Percentiles rank a stretch among this genome's conserved stretches.
phyloP scores from a whole-genome alignment of 2,329 filamentous ascomycete species.

The Exophiala viscosa region DNA sequence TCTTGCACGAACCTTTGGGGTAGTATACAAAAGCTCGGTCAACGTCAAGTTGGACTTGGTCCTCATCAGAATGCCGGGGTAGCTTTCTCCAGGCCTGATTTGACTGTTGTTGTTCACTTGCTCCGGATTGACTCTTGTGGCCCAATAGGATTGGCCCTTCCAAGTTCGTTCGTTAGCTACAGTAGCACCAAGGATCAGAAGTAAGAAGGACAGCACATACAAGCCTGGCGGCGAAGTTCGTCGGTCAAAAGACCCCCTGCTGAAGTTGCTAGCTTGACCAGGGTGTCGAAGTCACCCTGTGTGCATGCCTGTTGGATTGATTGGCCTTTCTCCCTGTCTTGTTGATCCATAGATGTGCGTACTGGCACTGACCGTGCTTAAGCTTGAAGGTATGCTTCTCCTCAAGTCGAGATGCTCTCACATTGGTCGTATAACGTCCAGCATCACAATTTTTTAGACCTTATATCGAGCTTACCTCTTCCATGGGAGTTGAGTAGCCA shows the following conservation, averaged over 20 bases:
- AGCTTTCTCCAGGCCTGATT: conserved; percentile 57
- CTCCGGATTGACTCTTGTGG: conserved; percentile 28
- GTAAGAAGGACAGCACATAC: conserved; percentile 53
- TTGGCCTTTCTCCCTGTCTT: conserved; percentile 38
- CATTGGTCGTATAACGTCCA: not conserved
- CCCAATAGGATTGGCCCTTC: conserved; percentile 51
- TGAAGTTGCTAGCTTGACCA: conserved; percentile 59
- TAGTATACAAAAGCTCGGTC: conserved; percentile 98
- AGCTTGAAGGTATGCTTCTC: not conserved
- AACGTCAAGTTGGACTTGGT: conserved; percentile 88
- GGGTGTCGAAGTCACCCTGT: conserved; percentile 52
- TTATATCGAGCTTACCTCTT: not conserved
- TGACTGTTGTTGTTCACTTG: conserved; percentile 7
- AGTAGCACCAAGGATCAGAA: conserved; percentile 18
- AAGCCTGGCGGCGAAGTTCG: conserved; percentile 67
- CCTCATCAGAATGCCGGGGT: conserved; percentile 77
- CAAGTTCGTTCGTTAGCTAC: conserved; percentile 11
- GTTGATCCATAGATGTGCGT: conserved; percentile 5
- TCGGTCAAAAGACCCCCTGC: conserved; percentile 66
- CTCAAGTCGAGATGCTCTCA: no score
- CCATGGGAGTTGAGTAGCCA: not conserved
- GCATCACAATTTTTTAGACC: not conserved
- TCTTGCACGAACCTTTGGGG: conserved; percentile 64
- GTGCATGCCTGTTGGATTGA: conserved; percentile 60
- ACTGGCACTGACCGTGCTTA: conserved; percentile 4